Evolutionary conservation across 2,329 filamentous ascomycete species (phyloP).

Genomic region (Fusarium pseudograminearum): DNA sequence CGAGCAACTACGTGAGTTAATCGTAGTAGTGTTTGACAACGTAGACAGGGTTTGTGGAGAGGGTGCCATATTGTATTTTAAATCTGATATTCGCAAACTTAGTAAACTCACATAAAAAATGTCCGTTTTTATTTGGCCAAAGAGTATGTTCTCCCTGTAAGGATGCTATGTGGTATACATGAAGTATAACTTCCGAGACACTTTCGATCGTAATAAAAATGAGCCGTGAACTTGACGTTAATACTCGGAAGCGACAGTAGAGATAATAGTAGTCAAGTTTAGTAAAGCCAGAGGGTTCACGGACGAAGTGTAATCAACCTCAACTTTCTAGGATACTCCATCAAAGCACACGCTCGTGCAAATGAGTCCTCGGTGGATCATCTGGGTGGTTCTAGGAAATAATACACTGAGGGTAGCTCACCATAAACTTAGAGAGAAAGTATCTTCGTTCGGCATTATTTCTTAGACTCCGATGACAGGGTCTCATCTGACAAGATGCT

Average conservation of each 20-base stretch:
- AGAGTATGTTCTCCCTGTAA: neutral
- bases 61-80: fast-evolving
- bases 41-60: neutral
- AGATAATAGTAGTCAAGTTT: too few relatives aligned
- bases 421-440: neutral
- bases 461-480: neutral
- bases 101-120: neutral
- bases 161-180: neutral
- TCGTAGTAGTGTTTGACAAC: neutral
- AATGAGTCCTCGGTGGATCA: neutral
- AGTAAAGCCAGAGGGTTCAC: too few relatives aligned
- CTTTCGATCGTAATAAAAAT: too few relatives aligned
- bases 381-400: too few relatives aligned
- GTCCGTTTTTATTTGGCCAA: neutral
- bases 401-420: neutral
- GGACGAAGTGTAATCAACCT: neutral
- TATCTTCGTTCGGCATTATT: neutral
- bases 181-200: too few relatives aligned
- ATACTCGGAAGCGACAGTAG: too few relatives aligned
- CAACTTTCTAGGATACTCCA: neutral
- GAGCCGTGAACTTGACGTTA: too few relatives aligned
- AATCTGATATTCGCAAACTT: too few relatives aligned
- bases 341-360: neutral
- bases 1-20: too few relatives aligned
- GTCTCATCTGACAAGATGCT: constrained; percentile 12